Conservation (phyloP, 352 stramenopile genomes). For the Globisporangium iwayamae region DNA sequence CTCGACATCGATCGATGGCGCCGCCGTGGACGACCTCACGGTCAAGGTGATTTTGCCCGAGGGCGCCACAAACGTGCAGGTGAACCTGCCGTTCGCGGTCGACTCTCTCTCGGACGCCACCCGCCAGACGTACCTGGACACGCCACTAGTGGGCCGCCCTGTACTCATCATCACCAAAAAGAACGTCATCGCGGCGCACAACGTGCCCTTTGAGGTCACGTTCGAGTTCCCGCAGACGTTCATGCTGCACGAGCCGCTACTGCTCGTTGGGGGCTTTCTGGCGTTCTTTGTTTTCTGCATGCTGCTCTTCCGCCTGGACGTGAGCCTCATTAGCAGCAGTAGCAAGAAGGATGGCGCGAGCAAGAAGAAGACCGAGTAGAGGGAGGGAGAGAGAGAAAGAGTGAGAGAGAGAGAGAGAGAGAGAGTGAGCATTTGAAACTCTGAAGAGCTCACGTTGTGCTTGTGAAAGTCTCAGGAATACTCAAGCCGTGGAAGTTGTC, state of each 20-base stretch:
- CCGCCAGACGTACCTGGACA: conserved; percentile 85
- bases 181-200: conserved; percentile 83
- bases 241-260: conserved; percentile 85
- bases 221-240: conserved; percentile 80
- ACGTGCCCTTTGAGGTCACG: conserved; percentile 82
- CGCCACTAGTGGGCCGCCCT: conserved; percentile 65
- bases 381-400: conserved; percentile 45
- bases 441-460: conserved; percentile 1
- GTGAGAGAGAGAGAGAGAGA: conserved; percentile 30
- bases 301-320: conserved; percentile 78
- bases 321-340: conserved; percentile 51
- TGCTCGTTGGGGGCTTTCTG: conserved; percentile 83
- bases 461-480: background rate
- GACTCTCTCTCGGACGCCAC: conserved; percentile 57
- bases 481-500: background rate
- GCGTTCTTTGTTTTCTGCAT: conserved; percentile 85
- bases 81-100: conserved; percentile 71
- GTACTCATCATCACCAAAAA: conserved; percentile 81
- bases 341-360: conserved; percentile 19
- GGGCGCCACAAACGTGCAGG: conserved; percentile 72
- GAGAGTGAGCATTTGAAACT: background rate
- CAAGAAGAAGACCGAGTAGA: conserved; percentile 73
- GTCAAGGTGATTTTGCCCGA: conserved; percentile 88
- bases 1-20: conserved; percentile 74
- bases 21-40: conserved; percentile 79